Base-by-base conservation (phyloP, 2,329 filamentous ascomycete species). In the Curvularia lunata region DNA sequence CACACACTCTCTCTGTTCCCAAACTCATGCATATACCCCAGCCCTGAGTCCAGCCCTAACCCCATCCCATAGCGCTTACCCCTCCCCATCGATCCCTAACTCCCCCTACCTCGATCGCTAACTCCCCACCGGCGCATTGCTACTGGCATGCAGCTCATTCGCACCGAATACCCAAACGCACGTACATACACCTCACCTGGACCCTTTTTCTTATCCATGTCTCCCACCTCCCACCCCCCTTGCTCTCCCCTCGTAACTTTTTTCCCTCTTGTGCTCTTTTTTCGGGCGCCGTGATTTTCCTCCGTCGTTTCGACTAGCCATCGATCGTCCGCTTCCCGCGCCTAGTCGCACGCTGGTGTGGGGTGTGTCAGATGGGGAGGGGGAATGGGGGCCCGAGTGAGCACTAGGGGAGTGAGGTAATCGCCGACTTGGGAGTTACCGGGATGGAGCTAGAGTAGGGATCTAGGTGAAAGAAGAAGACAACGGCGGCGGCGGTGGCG, bases 291-390 rank as follows among this genome's bases (percentile, higher is more conserved):
- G 27, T 30, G 6, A 30, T 10, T 10, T 30, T 30, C 27, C 7
- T 10, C 7, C 27, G 27, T 8, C 9, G 27, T 30, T 30, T 30
- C 9, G 7, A 4, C 27, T 30, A 30, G 6, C 12, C 8, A 25
- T 21, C 21, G 40, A 42, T 42, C 40, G 19, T 21, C 21, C 21
- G 19, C 21, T 23, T 23, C 19, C 40, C 40, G 19, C 10, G 12
- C 40, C 12, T 21, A 3, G 10, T 23, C 40, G n/a, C 13, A 37
- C 32, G 6, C 18, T 41, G 10, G 12, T 43, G 41, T 25, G 9
- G 23, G 40, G 41, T 41, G 38, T 43, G 41, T 41, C 41, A 27
- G 21, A n/a, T 45, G 42, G 42, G 42, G 23, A 45, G 25, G 42
- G 42, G 42, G 42, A 23, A 13, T 28, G 25, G 42, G 42, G 42